These are phyloP conservation scores for Euphorbia celastroides DNA, from an alignment of 441 rosid genomes.

Conservation along the genomic window DNA sequence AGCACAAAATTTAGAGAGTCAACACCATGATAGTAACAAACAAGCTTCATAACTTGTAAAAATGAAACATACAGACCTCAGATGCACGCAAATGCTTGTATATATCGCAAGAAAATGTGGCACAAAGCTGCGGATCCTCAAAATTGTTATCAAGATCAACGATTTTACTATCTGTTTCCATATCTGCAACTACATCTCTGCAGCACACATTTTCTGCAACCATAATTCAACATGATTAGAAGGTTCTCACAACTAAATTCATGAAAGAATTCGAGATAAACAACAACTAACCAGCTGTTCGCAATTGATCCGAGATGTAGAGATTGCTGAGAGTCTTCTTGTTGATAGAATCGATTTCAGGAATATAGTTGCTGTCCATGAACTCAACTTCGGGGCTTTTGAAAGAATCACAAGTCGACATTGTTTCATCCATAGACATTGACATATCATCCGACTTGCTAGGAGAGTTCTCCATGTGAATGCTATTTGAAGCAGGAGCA, in stretches of 20 bases:
- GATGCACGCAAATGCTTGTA: conserved; percentile 76
- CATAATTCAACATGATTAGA: neutral
- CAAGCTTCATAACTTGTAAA: neutral
- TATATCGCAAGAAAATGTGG: conserved; percentile 75
- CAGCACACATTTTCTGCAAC: conserved; percentile 53
- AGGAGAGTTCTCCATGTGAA: conserved; percentile 50
- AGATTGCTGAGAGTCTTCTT: conserved; percentile 68
- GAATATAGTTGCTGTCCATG: conserved; percentile 45
- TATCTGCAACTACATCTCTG: conserved; percentile 45
- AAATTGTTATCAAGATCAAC: conserved; percentile 49
- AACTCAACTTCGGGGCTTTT: conserved; percentile 82
- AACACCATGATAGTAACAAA: neutral
- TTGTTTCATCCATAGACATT: conserved; percentile 67
- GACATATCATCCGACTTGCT: conserved; percentile 50
- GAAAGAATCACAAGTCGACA: conserved; percentile 74
- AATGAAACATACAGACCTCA: conserved; percentile 46
- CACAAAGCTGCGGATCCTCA: conserved; percentile 81
- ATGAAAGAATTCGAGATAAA: neutral
- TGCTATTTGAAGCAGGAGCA: conserved; percentile 23
- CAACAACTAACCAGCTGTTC: conserved; percentile 35
- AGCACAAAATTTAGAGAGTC: neutral
- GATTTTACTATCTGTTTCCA: conserved; percentile 43
- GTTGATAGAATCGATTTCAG: conserved; percentile 45
- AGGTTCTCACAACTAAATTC: neutral
- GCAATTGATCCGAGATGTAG: conserved; percentile 50